Evolutionary conservation across 306 rosid genomes (phyloP).

Genomic region (Calophaca sinica): DNA sequence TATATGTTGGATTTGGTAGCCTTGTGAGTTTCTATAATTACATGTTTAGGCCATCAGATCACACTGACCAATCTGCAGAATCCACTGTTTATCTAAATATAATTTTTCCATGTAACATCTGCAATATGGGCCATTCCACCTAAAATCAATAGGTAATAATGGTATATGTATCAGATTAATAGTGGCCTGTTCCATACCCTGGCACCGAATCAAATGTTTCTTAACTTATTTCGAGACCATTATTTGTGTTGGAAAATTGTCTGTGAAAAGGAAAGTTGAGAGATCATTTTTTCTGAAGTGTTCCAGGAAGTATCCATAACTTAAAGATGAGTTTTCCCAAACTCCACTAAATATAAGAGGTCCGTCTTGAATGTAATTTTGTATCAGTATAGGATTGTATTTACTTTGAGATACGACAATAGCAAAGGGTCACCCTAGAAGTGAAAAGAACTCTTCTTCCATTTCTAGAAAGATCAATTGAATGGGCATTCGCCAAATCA

Average conservation of each 20-base stretch:
- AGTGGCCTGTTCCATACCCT: slow-evolving; percentile 13
- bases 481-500: slow-evolving; percentile 19
- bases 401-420: slow-evolving; percentile 5
- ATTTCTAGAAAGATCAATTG: slow-evolving; percentile 4
- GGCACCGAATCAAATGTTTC: too few species aligned
- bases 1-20: slow-evolving; percentile 96
- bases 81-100: slow-evolving; percentile 34
- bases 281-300: neutral
- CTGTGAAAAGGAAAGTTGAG: slow-evolving; percentile 24
- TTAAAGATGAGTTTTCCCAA: slow-evolving; percentile 10
- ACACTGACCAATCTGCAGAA: slow-evolving; percentile 25
- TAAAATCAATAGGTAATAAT: too few species aligned
- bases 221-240: slow-evolving; percentile 3
- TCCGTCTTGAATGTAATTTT: slow-evolving; percentile 17
- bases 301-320: slow-evolving; percentile 20
- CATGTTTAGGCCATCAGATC: slow-evolving; percentile 40
- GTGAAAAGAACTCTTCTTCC: slow-evolving; percentile 22
- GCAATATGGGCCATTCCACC: neutral
- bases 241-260: slow-evolving; percentile 18
- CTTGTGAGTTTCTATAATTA: slow-evolving; percentile 72
- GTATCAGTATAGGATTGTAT: slow-evolving; percentile 25
- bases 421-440: slow-evolving; percentile 8
- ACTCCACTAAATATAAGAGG: slow-evolving; percentile 23
- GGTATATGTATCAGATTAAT: neutral
- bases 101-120: slow-evolving; percentile 7